Evolutionary conservation across 176 grass and related monocot genomes (phyloP).

Genomic region (Eleusine indica): DNA sequence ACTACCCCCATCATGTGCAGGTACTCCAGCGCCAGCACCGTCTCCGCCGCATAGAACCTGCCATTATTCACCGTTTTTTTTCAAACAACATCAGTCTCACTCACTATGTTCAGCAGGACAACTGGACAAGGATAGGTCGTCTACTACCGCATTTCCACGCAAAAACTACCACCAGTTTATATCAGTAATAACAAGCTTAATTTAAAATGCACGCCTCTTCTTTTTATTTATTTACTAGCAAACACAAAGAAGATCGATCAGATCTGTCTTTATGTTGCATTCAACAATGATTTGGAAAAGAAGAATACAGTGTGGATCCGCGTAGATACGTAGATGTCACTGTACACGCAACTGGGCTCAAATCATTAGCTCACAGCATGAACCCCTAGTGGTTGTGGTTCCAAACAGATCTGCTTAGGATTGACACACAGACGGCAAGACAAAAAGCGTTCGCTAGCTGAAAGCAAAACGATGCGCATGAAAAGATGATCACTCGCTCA

Average conservation of each 20-base stretch:
- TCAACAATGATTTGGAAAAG: background rate
- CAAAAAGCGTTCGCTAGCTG: slow-evolving; percentile 28
- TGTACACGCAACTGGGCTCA: slow-evolving; percentile 4
- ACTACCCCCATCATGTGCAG: slow-evolving; percentile 99
- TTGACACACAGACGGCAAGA: slow-evolving; percentile 29
- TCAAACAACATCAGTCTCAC: slow-evolving; percentile 3
- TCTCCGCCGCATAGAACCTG: slow-evolving; percentile 94
- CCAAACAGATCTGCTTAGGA: slow-evolving; percentile 43
- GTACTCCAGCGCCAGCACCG: slow-evolving; percentile 82
- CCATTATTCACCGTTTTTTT: background rate
- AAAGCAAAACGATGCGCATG: slow-evolving; percentile 41
- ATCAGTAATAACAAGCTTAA: background rate
- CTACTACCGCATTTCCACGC: background rate
- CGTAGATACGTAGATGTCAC: background rate
- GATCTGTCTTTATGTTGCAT: background rate
- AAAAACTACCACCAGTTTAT: background rate
- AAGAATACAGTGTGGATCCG: slow-evolving; percentile 16
- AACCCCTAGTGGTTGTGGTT: slow-evolving; percentile 40
- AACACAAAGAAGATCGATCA: slow-evolving; percentile 7
- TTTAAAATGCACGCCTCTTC: background rate
- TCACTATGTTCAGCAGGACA: background rate
- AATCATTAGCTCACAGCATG: slow-evolving; percentile 42
- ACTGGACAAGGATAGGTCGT: background rate
- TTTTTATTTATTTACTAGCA: background rate
- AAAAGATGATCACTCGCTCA: slow-evolving; percentile 43